Evolutionary conservation across 352 stramenopile genomes (phyloP).

Genomic region (Pythium aphanidermatum): DNA sequence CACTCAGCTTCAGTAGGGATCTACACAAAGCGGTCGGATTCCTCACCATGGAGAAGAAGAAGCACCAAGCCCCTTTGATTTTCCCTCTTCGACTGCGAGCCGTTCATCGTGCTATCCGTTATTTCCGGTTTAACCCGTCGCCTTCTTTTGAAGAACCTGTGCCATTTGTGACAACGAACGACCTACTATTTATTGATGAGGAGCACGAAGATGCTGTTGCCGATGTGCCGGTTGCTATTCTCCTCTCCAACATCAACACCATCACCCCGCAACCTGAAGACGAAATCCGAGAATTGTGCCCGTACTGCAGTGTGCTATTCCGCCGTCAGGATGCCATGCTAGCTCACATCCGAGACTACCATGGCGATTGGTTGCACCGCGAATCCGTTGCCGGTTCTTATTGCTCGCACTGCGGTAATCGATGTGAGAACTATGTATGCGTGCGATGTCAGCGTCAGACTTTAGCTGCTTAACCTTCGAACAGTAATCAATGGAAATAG

Average conservation of each 20-base stretch:
- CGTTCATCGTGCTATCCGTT: conserved; percentile 16
- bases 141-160: conserved; percentile 17
- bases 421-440: conserved; percentile 7
- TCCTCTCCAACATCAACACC: conserved; percentile 6
- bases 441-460: conserved; percentile 3
- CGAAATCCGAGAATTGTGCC: conserved; percentile 15
- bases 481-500: background rate
- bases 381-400: conserved; percentile 17
- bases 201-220: conserved; percentile 11
- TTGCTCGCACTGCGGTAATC: conserved; percentile 15
- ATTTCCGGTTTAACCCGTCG: conserved; percentile 1
- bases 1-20: conserved; percentile 14
- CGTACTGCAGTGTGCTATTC: conserved; percentile 17
- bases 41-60: conserved; percentile 33
- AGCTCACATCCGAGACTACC: conserved; percentile 20
- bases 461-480: background rate
- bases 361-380: conserved; percentile 21
- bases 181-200: conserved; percentile 24
- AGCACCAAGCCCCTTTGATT: conserved; percentile 20
- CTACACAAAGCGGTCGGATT: conserved; percentile 24
- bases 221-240: conserved; percentile 14
- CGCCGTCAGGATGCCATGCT: conserved; percentile 13
- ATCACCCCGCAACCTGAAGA: conserved; percentile 5
- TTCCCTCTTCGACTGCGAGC: conserved; percentile 27
- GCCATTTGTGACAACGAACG: conserved; percentile 18